These are phyloP conservation scores for Lindgomyces ingoldianus DNA, from an alignment of 495 filamentous ascomycete genomes.

Conservation along the genomic window DNA sequence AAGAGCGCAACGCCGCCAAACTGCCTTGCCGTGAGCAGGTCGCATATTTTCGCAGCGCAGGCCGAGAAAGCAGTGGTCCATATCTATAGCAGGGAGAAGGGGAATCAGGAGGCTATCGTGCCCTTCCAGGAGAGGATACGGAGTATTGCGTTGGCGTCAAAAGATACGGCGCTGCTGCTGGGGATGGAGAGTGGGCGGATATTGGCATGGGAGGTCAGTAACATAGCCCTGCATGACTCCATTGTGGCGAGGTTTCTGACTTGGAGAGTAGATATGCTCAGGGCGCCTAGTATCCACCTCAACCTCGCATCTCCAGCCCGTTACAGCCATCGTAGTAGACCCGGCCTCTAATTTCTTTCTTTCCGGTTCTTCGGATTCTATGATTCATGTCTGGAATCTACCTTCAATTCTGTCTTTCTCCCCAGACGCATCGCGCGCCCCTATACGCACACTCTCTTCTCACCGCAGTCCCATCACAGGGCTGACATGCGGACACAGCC, in stretches of 20 bases:
- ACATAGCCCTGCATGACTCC: not conserved
- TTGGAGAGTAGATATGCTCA: constrained; percentile 64
- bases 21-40: constrained; percentile 75
- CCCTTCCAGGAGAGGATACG: constrained; percentile 84
- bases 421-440: constrained; percentile 44
- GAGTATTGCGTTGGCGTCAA: constrained; percentile 63
- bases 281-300: constrained; percentile 87
- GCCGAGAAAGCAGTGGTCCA: constrained; percentile 87
- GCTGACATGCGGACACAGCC: constrained; percentile 66
- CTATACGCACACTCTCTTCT: constrained; percentile 69
- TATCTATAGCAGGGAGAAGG: constrained; percentile 80
- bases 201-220: constrained; percentile 86
- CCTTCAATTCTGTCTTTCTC: constrained; percentile 69
- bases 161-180: constrained; percentile 66
- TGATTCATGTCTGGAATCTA: constrained; percentile 86
- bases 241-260: not conserved
- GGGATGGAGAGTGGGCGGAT: constrained; percentile 86
- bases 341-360: constrained; percentile 76
- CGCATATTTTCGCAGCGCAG: constrained; percentile 89
- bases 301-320: constrained; percentile 80
- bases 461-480: constrained; percentile 79
- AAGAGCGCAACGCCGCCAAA: constrained; percentile 81
- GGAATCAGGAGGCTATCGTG: constrained; percentile 81
- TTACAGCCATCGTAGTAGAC: constrained; percentile 72
- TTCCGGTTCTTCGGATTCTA: constrained; percentile 85